Conservation (phyloP, 1,139 yeast genomes). For the Barnettozyma hawaiiensis region DNA sequence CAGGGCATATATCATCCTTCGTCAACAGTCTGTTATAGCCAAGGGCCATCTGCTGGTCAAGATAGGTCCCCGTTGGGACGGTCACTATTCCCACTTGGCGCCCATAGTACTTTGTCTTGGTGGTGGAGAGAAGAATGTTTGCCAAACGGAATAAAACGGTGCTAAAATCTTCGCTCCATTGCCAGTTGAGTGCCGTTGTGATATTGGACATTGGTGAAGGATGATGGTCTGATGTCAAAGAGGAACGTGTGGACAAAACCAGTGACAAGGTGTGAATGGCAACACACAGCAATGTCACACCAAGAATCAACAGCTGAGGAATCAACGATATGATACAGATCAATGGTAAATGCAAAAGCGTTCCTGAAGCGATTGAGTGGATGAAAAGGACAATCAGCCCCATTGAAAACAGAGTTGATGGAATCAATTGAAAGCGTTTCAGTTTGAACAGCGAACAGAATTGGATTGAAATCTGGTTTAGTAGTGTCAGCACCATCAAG, state of each 20-base stretch:
- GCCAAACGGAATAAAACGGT: slow-evolving; percentile 1
- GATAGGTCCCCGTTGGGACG: not conserved
- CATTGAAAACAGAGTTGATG: slow-evolving; percentile 53
- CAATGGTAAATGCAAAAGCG: slow-evolving; percentile 45
- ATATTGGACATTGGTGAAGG: slow-evolving; percentile 1
- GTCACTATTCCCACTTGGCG: slow-evolving; percentile 1
- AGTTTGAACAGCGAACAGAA: slow-evolving; percentile 48
- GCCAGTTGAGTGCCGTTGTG: slow-evolving; percentile 1
- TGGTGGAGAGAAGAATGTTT: not conserved
- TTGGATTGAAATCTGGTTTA: slow-evolving; percentile 54
- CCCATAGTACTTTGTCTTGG: slow-evolving; percentile 1
- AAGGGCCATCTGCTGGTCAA: not conserved
- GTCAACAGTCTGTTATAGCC: slow-evolving; percentile 1
- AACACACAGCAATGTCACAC: not conserved
- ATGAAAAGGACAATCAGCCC: slow-evolving; percentile 44
- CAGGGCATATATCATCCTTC: not conserved
- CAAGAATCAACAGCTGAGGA: slow-evolving; percentile 46
- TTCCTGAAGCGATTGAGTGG: slow-evolving; percentile 33
- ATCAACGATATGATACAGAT: slow-evolving; percentile 50
- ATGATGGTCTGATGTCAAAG: not conserved
- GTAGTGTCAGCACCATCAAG: slow-evolving; percentile 43
- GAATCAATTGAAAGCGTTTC: slow-evolving; percentile 52
- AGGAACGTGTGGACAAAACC: not conserved
- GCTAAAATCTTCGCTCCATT: slow-evolving; percentile 2
- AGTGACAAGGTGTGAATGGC: not conserved